Base-by-base conservation (phyloP, 2,329 filamentous ascomycete genomes). In the Pseudocercospora musae region DNA sequence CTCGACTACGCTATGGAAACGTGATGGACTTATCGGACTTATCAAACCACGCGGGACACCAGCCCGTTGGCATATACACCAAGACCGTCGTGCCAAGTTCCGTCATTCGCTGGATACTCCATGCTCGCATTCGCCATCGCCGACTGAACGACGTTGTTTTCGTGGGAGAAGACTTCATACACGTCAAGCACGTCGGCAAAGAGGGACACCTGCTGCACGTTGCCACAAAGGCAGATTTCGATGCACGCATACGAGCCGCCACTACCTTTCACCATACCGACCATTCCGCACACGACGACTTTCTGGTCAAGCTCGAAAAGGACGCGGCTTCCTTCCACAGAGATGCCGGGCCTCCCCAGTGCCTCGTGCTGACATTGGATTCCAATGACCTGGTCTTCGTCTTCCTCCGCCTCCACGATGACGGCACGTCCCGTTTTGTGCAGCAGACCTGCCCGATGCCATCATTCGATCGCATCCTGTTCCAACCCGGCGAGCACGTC, bases 81-180 rank as follows among this genome's bases (percentile, higher is more conserved):
- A 87, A 85, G 71, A 96, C 93, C 0, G 75, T 96, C 29, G 80
- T 94, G 56, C 84, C 87, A 58, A 96, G 90, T 66, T 90, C 93
- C 1, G 80, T 89, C 37, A 84, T 89, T 60, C 88, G 89, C 72
- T 89, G 85, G 80, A 89, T 97, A 48, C 79, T 96, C 13, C 90
- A 92, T 11, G 91, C 88, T n/a, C 86, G 88, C 63, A 80, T 98
- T 62, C 85, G 93, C 62, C 87, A 87, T 59, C 81, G 82, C 57
- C 77, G 82, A 48, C 81, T 87, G 63, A 92, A 95, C 69, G 93
- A 98, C 78, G 86, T 97, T 66, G 88, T 93, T 40, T 92, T 96
- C 70, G 84, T 99, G 61, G 91, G 92, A 58, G 89, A 96, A 68
- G 85, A 89, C 66, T 91, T 87, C 69, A 84, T 99, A 49, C 89